phyloP scores from a whole-genome alignment of 441 rosid genomes.

The Gossypium trilobum region DNA sequence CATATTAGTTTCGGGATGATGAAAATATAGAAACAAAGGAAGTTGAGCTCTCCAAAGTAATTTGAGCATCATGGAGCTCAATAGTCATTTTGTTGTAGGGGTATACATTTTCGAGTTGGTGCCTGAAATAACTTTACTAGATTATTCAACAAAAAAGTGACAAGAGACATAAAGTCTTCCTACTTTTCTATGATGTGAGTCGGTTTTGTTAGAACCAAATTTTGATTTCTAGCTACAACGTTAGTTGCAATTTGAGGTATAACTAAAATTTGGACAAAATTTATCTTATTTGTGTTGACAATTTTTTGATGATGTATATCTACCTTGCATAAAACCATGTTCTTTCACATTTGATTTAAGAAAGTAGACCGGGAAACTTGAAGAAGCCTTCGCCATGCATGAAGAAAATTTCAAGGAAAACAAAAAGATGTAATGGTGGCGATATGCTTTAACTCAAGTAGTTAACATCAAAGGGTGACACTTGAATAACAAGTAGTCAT shows the following conservation, averaged over 20 bases:
- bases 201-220: neutral
- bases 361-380: neutral
- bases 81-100: neutral
- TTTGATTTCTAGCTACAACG: too few species aligned
- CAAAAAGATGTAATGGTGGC: neutral
- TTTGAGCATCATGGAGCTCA: neutral
- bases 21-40: neutral
- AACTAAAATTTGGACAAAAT: too few species aligned
- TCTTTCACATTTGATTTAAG: neutral
- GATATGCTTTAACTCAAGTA: neutral
- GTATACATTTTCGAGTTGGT: neutral
- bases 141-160: neutral
- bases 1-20: neutral
- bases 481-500: neutral
- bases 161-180: neutral
- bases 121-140: neutral
- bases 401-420: neutral
- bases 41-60: neutral
- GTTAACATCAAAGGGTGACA: neutral
- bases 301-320: too few species aligned
- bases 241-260: too few species aligned
- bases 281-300: too few species aligned
- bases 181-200: neutral
- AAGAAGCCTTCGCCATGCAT: neutral
- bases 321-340: too few species aligned